Evolutionary conservation across 495 filamentous ascomycete genomes (phyloP).

Genomic region (Tuber microsphaerosporum): DNA sequence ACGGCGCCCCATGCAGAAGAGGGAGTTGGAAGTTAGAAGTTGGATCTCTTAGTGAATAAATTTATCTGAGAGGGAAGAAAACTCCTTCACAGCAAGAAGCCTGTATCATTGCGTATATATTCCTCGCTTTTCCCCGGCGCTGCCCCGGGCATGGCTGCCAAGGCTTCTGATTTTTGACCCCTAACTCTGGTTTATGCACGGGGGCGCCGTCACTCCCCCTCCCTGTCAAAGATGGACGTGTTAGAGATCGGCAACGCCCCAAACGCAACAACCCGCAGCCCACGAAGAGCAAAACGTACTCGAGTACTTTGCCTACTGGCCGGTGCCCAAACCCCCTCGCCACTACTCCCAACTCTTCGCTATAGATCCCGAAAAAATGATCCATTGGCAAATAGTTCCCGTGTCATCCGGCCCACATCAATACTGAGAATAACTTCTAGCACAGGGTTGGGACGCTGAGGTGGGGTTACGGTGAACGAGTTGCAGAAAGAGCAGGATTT

Average conservation of each 20-base stretch:
- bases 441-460: conserved; percentile 10
- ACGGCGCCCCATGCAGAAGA: too few relatives aligned
- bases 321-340: too few relatives aligned
- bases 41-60: too few relatives aligned
- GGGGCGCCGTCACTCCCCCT: too few relatives aligned
- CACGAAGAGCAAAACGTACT: conserved; percentile 21
- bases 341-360: conserved; percentile 40
- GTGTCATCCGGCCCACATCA: conserved; percentile 27
- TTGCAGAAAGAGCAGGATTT: conserved; percentile 9
- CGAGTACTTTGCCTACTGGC: conserved; percentile 50
- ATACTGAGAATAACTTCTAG: conserved; percentile 8
- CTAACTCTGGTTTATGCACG: too few relatives aligned
- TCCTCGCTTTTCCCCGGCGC: too few relatives aligned
- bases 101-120: too few relatives aligned
- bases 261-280: conserved; percentile 40
- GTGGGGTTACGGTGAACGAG: conserved; percentile 16
- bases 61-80: too few relatives aligned
- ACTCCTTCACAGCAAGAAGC: too few relatives aligned
- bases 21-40: too few relatives aligned
- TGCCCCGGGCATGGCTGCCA: too few relatives aligned
- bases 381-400: conserved; percentile 46
- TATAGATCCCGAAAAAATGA: conserved; percentile 50
- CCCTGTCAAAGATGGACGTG: conserved; percentile 40
- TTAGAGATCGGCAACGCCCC: conserved; percentile 47
- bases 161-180: too few relatives aligned